Base-by-base conservation (phyloP, 225 moss, liverwort and hornwort genomes). In the Bryum argenteum region DNA sequence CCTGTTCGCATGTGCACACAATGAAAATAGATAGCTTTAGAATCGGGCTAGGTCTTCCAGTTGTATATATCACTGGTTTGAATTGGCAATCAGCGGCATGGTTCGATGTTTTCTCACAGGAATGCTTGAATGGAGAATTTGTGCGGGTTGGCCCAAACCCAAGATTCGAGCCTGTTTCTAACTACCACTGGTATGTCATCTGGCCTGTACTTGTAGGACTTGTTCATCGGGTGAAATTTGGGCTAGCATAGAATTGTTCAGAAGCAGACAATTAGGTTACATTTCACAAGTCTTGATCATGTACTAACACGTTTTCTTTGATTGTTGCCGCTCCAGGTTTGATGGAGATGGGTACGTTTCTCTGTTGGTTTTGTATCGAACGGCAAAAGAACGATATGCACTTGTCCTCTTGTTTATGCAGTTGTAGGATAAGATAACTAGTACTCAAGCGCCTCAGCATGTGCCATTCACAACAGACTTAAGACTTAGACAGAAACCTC, bases 321-420 rank as follows among this genome's bases (percentile, higher is more conserved):
- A 41, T 26, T 58, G 28, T 58, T 75, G 61, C 7, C 9, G 14
- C 8, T 65, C 40, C 79, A 87, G 87, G 87, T 79, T 87, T 71
- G 87, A 84, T 79, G 84, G 87, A 76, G 87, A 87, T 77, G 87
- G 87, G 81, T 87, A 74, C 37, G 76, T 73, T 48, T 78, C 52
- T 67, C 28, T 22, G 12, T 12, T 4, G 16, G 40, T 33, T 22
- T 55, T 47, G 76, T 56, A 56, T 63, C 1, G 9, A 43, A 26
- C 2, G 9, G 39, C 39, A 10, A 23, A 58, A 48, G 40, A 51
- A 20, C 10, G 41, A 18, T 8, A n/a, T 37, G 45, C 0, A 3
- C 22, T 2, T 41, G 54, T 23, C 38, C 54, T 24, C 41, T n/a
- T 42, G 38, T 63, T 1, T 7, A 65, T 58, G 48, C 47, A 37